A percentile compares a stretch with the other conserved stretches of the same genome.
Conservation (phyloP, 2,329 filamentous ascomycete genomes). For the Phyllosticta citrichinensis region DNA sequence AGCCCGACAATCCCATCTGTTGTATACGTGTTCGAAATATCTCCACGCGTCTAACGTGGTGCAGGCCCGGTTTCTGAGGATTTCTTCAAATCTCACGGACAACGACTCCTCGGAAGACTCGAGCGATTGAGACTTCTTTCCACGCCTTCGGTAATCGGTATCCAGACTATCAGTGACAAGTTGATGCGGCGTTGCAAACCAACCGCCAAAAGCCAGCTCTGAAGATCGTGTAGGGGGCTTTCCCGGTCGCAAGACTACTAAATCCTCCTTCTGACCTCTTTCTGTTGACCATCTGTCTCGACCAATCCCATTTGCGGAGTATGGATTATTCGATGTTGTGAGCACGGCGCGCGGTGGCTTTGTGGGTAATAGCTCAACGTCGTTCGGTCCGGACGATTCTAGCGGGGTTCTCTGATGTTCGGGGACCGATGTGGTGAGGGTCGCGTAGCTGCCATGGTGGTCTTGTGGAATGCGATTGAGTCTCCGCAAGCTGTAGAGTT, state of each 20-base stretch:
- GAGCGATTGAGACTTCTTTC: background rate
- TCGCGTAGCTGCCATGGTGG: background rate
- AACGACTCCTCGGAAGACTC: background rate
- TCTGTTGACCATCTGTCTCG: background rate
- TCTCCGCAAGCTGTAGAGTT: background rate
- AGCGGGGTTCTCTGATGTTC: background rate
- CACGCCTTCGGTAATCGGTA: background rate
- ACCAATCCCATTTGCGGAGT: background rate
- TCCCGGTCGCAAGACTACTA: background rate
- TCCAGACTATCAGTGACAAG: background rate
- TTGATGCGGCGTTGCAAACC: background rate
- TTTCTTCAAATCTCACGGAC: background rate
- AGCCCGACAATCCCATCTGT: conserved; percentile 21
- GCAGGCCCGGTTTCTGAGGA: background rate
- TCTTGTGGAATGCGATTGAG: background rate
- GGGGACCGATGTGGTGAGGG: background rate
- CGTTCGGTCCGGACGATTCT: background rate
- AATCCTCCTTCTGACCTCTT: background rate
- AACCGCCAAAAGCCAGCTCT: background rate
- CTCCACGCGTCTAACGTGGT: conserved; percentile 19
- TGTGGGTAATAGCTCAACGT: background rate
- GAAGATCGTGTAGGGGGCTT: background rate
- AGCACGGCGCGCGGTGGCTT: background rate
- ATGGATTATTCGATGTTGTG: background rate
- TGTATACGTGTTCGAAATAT: conserved; percentile 20